A percentile compares a stretch with the other conserved stretches of the same genome.
These are phyloP conservation scores for Penicillium sp. DNA, from an alignment of 2,329 filamentous ascomycete genomes.

Conservation along the genomic window DNA sequence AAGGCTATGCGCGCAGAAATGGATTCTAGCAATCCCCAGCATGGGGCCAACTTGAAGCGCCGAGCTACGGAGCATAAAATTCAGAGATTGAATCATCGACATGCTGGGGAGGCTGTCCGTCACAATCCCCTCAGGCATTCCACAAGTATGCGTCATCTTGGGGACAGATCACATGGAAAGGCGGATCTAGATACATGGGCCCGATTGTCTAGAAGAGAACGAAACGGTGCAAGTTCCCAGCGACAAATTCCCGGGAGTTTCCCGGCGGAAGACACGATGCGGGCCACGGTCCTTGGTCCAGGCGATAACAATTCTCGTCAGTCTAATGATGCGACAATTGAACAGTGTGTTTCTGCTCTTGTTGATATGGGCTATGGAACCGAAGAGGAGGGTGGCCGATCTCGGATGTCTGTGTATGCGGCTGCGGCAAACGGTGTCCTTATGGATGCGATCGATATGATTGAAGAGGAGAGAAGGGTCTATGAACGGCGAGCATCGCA, in stretches of 20 bases:
- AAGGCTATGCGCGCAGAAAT: conserved; percentile 19
- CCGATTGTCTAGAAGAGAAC: conserved; percentile 22
- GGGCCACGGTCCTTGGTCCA: not conserved
- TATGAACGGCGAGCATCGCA: conserved; percentile 33
- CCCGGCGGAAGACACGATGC: conserved; percentile 19
- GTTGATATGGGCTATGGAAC: conserved; percentile 43
- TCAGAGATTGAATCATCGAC: not conserved
- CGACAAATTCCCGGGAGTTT: conserved; percentile 28
- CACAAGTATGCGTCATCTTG: conserved; percentile 29
- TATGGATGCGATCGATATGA: conserved; percentile 50
- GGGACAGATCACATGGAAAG: not conserved
- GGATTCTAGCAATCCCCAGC: not conserved
- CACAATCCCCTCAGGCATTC: not conserved
- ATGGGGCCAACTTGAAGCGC: conserved; percentile 24
- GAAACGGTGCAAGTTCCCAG: conserved; percentile 10
- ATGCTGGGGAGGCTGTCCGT: not conserved
- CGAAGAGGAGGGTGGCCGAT: conserved; percentile 34
- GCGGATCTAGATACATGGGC: conserved; percentile 17
- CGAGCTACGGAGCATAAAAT: conserved; percentile 7
- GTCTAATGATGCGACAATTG: conserved; percentile 21
- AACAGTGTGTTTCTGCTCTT: conserved; percentile 42
- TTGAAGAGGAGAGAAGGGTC: conserved; percentile 49
- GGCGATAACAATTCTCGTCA: not conserved
- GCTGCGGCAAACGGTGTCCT: conserved; percentile 45
- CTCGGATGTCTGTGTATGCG: conserved; percentile 47